phyloP scores from a whole-genome alignment of 257 asterid genomes.

The Solanum arcanum region DNA sequence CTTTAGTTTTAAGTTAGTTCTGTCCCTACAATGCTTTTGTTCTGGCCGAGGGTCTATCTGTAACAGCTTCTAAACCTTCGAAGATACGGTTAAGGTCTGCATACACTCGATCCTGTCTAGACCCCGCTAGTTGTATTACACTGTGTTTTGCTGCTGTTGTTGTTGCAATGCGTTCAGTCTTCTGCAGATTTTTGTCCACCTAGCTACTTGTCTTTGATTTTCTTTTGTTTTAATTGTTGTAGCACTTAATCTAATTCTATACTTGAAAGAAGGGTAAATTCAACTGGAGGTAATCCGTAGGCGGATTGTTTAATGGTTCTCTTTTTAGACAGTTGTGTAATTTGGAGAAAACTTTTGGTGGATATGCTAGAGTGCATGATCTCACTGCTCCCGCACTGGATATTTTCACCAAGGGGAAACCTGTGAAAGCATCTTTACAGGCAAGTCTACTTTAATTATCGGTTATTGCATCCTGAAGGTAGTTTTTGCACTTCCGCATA shows the following conservation, averaged over 20 bases:
- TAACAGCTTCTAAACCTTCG: not conserved
- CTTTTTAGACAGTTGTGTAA: conserved; percentile 69
- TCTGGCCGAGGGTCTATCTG: not conserved
- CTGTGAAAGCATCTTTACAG: conserved; percentile 86
- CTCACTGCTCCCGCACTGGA: conserved; percentile 88
- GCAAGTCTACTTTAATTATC: conserved; percentile 13
- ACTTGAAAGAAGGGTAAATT: not conserved
- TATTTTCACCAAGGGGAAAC: conserved; percentile 84
- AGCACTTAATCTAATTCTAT: not conserved
- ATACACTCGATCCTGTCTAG: not conserved
- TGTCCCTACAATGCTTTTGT: not conserved
- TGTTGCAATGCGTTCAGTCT: not conserved
- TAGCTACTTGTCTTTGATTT: not conserved
- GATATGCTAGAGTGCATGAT: conserved; percentile 83
- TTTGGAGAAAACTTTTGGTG: conserved; percentile 73
- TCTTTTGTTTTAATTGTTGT: not conserved
- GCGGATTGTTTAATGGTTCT: not conserved
- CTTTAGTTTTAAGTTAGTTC: not conserved
- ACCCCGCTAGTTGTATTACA: not conserved
- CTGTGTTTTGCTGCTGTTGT: not conserved
- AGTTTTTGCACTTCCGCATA: not conserved
- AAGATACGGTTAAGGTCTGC: not conserved
- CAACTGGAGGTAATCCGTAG: not conserved
- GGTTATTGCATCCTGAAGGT: not conserved
- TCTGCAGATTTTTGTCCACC: not conserved